These are phyloP conservation scores for Echinochloa phyllopogon DNA, from an alignment of 176 grass and related monocot species.

Conservation along the genomic window DNA sequence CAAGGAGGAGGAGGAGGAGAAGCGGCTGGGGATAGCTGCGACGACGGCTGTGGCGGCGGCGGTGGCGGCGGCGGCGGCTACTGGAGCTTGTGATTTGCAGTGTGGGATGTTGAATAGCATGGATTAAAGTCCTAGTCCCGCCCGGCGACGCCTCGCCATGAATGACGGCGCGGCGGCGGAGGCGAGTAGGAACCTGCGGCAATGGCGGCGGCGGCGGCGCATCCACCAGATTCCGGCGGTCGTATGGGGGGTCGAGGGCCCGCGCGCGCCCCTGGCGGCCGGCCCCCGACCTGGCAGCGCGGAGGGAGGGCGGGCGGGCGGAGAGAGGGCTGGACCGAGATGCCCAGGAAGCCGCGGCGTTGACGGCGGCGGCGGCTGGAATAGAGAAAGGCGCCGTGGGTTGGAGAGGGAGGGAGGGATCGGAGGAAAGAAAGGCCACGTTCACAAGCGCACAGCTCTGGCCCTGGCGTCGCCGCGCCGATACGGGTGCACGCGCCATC, in stretches of 20 bases:
- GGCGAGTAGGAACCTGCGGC: not conserved
- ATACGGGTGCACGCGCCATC: not conserved
- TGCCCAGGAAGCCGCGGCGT: not conserved
- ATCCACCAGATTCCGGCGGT: conserved; percentile 1
- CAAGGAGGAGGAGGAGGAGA: conserved; percentile 21
- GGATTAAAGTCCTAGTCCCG: conserved; percentile 44
- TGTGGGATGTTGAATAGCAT: conserved; percentile 47
- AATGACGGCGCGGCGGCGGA: conserved; percentile 39
- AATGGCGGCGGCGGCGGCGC: conserved; percentile 27
- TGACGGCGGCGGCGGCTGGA: not conserved
- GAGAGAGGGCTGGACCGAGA: not conserved
- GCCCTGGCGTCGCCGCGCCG: not conserved
- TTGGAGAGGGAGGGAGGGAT: not conserved
- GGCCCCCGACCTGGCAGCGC: not conserved
- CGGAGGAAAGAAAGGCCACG: conserved; percentile 17
- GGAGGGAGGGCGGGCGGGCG: not conserved
- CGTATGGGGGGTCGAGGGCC: not conserved
- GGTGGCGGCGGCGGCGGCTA: conserved; percentile 34
- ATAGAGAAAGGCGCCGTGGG: not conserved
- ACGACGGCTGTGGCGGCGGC: not conserved
- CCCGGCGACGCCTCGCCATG: conserved; percentile 53
- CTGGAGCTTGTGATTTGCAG: conserved; percentile 54
- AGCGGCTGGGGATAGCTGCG: conserved; percentile 44
- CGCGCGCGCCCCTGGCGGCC: not conserved
- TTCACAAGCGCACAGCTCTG: not conserved